Base-by-base conservation (phyloP, 192 early-diverging fungal genomes). In the Gaertneriomyces semiglobifer region DNA sequence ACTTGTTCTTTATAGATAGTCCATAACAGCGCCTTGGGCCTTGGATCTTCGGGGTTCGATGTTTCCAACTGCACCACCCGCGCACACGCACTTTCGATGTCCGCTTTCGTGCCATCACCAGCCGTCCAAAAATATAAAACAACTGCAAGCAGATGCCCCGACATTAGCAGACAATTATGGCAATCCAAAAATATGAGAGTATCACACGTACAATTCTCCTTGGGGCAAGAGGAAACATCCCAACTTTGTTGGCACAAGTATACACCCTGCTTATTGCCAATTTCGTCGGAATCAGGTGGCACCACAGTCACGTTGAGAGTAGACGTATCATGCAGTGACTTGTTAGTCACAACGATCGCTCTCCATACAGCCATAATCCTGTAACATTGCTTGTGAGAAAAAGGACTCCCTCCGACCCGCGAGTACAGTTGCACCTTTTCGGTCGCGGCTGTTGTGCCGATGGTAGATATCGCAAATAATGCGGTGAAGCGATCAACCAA, bases 151-250 rank as follows among this genome's bases (percentile, higher is more conserved):
- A n/a, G n/a, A n/a, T n/a, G n/a, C n/a, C n/a, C 14, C 19, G 33
- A 57, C 14, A 57, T 57, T 57, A 9, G 33, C 2, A 33, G 25
- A 14, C 38, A 16, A 38, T 6, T 38, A 38, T 18, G 48, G 55
- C 55, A 39, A 12, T 5, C 8, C 12, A 33, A 3, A 59, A 7
- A 60, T 1, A 47, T 25, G 25, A 19, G 16, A 14, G 14, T 14
- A 54, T 40, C 58, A 58, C 7, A 67, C 48, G 14, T 68, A 60
- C 63, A 48, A n/a, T 66, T 18, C 3, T 25, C 46, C 53, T 58
- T 61, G 6, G 70, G 65, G 40, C 63, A 71, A 14, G 70, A 19
- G 10, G 54, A 45, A 5, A 66, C 58, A 18, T 71, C 68, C 60
- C 59, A 65, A 25, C 40, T 25, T 45, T 58, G 47, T 14, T 71